Evolutionary conservation across 2,329 filamentous ascomycete species (phyloP), one percentile per base, ranked within the genome.

Genomic region (Lasiodiplodia theobromae): DNA sequence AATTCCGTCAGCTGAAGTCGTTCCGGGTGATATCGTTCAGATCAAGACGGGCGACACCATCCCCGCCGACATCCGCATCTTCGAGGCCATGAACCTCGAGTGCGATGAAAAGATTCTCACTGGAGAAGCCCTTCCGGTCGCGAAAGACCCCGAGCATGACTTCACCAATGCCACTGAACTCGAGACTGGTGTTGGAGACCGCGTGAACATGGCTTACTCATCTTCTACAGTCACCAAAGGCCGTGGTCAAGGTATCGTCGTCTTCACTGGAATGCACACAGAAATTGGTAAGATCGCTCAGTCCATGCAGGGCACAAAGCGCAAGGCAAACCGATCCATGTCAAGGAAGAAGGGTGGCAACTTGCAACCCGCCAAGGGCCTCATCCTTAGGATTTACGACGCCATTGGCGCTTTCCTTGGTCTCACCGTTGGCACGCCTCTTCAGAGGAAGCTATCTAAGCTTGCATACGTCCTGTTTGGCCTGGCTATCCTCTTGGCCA

Each of bases 261-360:
- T 89, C 63, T 85, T 87, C 38, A 91, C 88, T 18, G 91, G 88
- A 52, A 92, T 93, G 90, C 79, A 85, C 69, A 94, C 92, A 25
- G 89, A 93, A 78, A 90, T 94, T 66, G 92, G 92, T 73, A 89
- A 88, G 75, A 93, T 94, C 72, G 91, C 92, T n/a, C 86, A 85
- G 21, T 79, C 86, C 70, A 82, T 90, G 57, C 86, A 84, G 68
- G 83, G 82, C 31, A 83, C 80, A 71, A 83, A 83, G 73, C 86
- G 82, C 63, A 85, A 80, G 70, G 78, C 79, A 38, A 73, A 73
- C 65, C 67, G 72, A 5, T 72, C 71, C n/a, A 67, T 73, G 64
- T 73, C 72, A 8, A 73, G 84, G 38, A 84, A 83, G 52, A 78
- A 83, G 2, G 77, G 82, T 75, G 76, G 85, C 28, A 70, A 67